Evolutionary conservation across 495 filamentous ascomycete genomes (phyloP), one percentile per base, ranked within the genome.

Genomic region (Hyaloscypha hepaticicola): DNA sequence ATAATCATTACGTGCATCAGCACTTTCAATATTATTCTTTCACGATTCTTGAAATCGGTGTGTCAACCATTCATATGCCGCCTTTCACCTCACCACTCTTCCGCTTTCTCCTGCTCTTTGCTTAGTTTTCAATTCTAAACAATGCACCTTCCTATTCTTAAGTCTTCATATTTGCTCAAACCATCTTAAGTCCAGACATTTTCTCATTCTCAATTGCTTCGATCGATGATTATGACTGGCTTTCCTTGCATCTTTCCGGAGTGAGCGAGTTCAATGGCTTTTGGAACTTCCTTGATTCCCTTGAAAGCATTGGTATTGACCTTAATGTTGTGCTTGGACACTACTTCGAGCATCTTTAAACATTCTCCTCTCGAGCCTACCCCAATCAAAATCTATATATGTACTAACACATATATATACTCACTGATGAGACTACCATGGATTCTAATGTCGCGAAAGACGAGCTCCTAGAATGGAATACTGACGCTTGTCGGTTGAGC

Each of bases 401-500:
- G 38, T n/a, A 11, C 14, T 16, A 45, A 16, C 14, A 45, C 22
- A 21, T 21, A 49, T 6, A n/a, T 31, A 24, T n/a, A 66, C 60
- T 60, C 33, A 66, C 64, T 55, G 19, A 28, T 60, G 28, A 87
- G 68, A 56, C 72, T 78, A 0, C 83, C 83, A 24, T 75, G 75
- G 29, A 87, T 63, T 51, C 77, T 72, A 25, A 87, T 78, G 66
- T 85, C 85, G 14, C 83, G 75, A 66, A 86, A 82, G 41, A 87
- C 70, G 16, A 85, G 58, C 68, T 86, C 83, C 7, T 48, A 65
- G 59, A 83, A 85, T 9, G 84, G 83, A 9, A 87, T 73, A 24
- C 50, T 70, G 21, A 85, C 74, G 7, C 79, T 70, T 19, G 31
- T 21, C 12, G 78, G 80, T 73, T 84, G 83, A 26, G 83, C 82